Evolutionary conservation across 2,329 filamentous ascomycete species (phyloP), one percentile per base, ranked within the genome.

Genomic region (Fusarium nisikadoi): DNA sequence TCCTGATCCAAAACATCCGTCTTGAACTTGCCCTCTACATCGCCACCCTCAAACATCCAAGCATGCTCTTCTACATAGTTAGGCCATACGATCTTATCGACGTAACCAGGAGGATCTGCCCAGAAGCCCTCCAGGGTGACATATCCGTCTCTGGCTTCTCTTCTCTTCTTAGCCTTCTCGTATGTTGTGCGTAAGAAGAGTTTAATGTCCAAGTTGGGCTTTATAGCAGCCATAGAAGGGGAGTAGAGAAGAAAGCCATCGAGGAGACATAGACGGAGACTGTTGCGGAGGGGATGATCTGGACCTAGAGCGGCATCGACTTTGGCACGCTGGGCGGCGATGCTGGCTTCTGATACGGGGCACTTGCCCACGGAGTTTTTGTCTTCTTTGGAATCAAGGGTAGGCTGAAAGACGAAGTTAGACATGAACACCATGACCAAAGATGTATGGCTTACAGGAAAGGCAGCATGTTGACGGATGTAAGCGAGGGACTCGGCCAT

Each of bases 51-150:
- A 78, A 98, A 96, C 80, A 99, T 84, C 86, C 93, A 97, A 27
- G 85, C 84, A 83, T 98, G 95, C 76, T 94, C 90, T 58, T 88
- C 86, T 7, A 93, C 93, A 81, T 98, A 98, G 76, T 97, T 95
- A 7, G 95, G 95, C 96, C 96, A 99, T 8, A 99, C 96, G 60
- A 99, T 88, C 79, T 93, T 89, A 80, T 98, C 95, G 41, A 98
- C 94, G 80, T 98, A 99, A 0, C 94, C 95, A 0, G 94, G 94
- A 0, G 96, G 96, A 81, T 99, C 96, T 62, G 91, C 88, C 96
- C 96, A 99, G 83, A 98, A 99, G 33, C 95, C 95, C 77, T 98
- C 90, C 9, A 92, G 81, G 6, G 93, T 95, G 35, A 94, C 92
- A 80, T 96, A 96, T 16, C 93, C 93, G 73, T 88, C 90, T 59